Evolutionary conservation across 2,329 filamentous ascomycete species (phyloP), one percentile per base, ranked within the genome.

Genomic region (Epichloe coenophiala): DNA sequence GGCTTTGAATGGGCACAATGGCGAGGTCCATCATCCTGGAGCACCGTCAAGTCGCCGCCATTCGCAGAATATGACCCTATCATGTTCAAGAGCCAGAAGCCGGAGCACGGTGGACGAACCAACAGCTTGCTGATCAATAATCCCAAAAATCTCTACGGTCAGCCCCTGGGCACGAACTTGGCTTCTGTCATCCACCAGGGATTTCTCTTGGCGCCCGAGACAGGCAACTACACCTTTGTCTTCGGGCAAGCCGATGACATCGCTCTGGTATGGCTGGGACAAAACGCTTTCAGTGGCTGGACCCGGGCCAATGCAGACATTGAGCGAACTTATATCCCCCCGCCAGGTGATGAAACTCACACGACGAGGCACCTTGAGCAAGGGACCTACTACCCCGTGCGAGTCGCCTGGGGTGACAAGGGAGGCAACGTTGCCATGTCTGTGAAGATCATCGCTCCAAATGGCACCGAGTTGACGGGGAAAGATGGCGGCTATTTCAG

Each of bases 171-270:
- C 33, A 51, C 47, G 3, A 54, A 54, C 17, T 33, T 51, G 35
- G 52, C 52, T 27, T 33, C 46, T 35, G 52, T 54, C 31, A 51
- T 54, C 17, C 52, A 54, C 33, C 52, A 54, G 27, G 52, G 52
- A 17, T 54, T 54, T 36, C 52, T 54, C 37, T 39, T 54, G 23
- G 52, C 52, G 11, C 52, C 52, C 3, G 52, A 51, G n/a, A 51
- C 52, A 9, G 52, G 52, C 33, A 49, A 54, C 35, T 54, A 51
- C 19, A 54, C 52, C 37, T 54, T 54, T 44, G 36, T 49, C 5
- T 54, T 54, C 15, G 52, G 52, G n/a, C 52, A 54, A 38, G 52
- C 52, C 19, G 52, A 54, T 45, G 52, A 54, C 19, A 54, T 54
- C 41, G 49, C 50, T 35, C 42, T 54, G 7, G 49, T 51, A 15